These are phyloP conservation scores for Curvularia hawaiiensis DNA, from an alignment of 2,329 filamentous ascomycete species.

Conservation along the genomic window DNA sequence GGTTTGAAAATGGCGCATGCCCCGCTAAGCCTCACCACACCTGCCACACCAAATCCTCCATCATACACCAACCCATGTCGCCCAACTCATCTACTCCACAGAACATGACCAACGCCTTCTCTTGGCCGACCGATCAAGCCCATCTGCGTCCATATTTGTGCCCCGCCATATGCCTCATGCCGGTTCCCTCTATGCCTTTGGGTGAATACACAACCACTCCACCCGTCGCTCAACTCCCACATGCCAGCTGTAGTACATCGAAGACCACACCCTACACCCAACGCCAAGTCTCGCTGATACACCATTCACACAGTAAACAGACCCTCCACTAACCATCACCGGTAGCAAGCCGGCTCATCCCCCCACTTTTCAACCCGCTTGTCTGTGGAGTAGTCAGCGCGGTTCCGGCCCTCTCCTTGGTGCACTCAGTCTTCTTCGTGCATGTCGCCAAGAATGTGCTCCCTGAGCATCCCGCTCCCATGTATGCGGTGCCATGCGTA, in stretches of 20 bases:
- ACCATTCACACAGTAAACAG: constrained; percentile 22
- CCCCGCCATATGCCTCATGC: neutral
- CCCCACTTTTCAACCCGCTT: constrained; percentile 33
- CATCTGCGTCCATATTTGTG: neutral
- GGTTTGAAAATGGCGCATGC: constrained; percentile 27
- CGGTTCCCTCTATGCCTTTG: neutral
- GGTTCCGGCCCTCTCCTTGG: constrained; percentile 14
- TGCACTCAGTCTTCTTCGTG: constrained; percentile 16
- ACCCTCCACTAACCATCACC: constrained; percentile 30
- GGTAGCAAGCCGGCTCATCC: constrained; percentile 24
- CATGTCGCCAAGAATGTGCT: constrained; percentile 28
- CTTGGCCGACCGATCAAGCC: neutral
- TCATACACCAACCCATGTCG: constrained; percentile 14
- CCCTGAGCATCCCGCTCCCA: constrained; percentile 18
- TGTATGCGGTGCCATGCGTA: constrained; percentile 10
- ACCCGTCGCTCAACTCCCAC: neutral
- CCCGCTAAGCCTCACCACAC: constrained; percentile 23
- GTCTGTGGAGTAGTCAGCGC: constrained; percentile 18
- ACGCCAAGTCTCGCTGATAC: constrained; percentile 33
- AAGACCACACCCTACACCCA: constrained; percentile 21
- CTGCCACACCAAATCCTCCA: constrained; percentile 12
- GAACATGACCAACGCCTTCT: neutral
- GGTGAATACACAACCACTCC: neutral
- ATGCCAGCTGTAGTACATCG: constrained; percentile 14
- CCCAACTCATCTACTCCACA: neutral